Conservation (phyloP, 2,329 filamentous ascomycete genomes). For the Arthrobotrys pseudoclavata region DNA sequence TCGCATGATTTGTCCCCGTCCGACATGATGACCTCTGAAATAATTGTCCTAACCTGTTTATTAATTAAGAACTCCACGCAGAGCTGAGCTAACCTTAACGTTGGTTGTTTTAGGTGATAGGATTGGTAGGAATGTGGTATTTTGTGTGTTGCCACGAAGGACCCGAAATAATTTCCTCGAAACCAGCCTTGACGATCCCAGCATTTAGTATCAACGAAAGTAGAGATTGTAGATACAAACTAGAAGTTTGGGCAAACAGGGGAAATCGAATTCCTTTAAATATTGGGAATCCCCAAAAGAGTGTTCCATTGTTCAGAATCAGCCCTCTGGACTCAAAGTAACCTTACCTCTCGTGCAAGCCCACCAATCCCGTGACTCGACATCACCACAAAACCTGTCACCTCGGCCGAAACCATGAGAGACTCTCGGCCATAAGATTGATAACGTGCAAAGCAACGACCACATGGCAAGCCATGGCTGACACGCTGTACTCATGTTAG, state of each 20-base stretch:
- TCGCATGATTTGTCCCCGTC: constrained; percentile 36
- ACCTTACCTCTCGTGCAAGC: constrained; percentile 30
- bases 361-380: constrained; percentile 34
- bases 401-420: constrained; percentile 49
- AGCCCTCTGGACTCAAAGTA: too few species aligned
- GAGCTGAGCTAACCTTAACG: not conserved
- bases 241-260: not conserved
- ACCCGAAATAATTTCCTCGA: not conserved
- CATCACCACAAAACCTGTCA: not conserved
- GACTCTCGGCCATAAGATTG: constrained; percentile 24
- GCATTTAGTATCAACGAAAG: constrained; percentile 9
- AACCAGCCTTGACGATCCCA: not conserved
- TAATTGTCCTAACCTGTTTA: not conserved
- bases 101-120: not conserved
- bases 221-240: not conserved
- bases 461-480: not conserved
- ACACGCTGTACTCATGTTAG: not conserved
- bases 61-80: not conserved
- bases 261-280: constrained; percentile 1
- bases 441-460: not conserved
- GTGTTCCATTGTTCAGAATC: not conserved
- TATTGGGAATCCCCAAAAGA: not conserved
- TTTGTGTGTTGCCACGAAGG: constrained; percentile 38
- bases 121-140: constrained; percentile 22
- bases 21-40: constrained; percentile 15